Evolutionary conservation across 1,284 basidiomycete genomes (phyloP).

Genomic region (Rhizoctonia solani): DNA sequence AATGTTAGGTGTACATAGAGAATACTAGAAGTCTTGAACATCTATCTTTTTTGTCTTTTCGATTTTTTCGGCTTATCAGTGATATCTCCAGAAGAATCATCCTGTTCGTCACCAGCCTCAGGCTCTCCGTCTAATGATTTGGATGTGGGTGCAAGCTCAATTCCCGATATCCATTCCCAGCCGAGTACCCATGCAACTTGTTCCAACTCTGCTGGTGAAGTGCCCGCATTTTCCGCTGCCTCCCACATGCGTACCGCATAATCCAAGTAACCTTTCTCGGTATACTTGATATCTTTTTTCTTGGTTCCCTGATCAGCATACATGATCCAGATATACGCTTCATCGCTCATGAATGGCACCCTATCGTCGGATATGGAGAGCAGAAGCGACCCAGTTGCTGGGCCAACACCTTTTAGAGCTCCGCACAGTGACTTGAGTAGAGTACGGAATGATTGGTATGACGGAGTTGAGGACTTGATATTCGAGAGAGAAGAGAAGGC

Average conservation of each 20-base stretch:
- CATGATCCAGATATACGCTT: conserved; percentile 31
- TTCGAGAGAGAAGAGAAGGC: conserved; percentile 7
- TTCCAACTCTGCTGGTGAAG: conserved; percentile 3
- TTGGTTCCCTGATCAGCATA: conserved; percentile 20
- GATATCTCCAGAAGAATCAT: background rate
- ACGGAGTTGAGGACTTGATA: background rate
- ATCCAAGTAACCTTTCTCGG: conserved; percentile 24
- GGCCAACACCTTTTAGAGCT: conserved; percentile 25
- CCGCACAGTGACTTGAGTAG: conserved; percentile 15
- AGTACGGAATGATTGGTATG: background rate
- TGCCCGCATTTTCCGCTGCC: background rate
- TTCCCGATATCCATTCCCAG: conserved; percentile 10
- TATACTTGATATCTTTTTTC: conserved; percentile 29
- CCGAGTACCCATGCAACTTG: conserved; percentile 23
- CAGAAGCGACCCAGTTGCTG: conserved; percentile 21
- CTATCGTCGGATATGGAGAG: conserved; percentile 13
- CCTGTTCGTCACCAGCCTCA: background rate
- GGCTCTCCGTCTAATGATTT: background rate
- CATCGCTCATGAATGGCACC: conserved; percentile 34
- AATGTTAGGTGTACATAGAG: background rate
- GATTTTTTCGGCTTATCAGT: background rate
- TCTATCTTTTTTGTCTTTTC: conserved; percentile 16
- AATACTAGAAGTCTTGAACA: background rate
- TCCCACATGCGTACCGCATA: conserved; percentile 20
- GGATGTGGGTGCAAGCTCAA: background rate